phyloP scores from a whole-genome alignment of 2,329 filamentous ascomycete genomes.

The Fonsecaea monophora region DNA sequence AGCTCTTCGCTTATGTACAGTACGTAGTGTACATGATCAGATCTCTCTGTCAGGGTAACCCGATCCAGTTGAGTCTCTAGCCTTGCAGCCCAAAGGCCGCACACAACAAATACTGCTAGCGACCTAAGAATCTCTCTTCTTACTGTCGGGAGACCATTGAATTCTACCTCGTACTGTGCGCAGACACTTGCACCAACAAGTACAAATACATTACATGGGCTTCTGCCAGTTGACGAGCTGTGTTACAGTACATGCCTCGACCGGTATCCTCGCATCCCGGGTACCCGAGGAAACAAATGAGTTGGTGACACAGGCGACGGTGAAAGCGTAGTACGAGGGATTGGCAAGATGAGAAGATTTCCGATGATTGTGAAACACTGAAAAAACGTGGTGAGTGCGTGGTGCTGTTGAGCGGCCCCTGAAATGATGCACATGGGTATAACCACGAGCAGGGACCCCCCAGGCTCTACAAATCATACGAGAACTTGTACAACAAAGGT shows the following conservation, averaged over 20 bases:
- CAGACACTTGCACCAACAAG: too few species aligned
- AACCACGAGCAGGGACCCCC: neutral
- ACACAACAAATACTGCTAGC: too few species aligned
- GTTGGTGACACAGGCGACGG: neutral
- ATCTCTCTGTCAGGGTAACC: neutral
- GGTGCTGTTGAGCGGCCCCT: constrained; percentile 2
- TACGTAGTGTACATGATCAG: too few species aligned
- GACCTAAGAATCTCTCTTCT: too few species aligned
- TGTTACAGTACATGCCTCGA: neutral
- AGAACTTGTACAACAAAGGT: too few species aligned
- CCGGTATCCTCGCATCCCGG: neutral
- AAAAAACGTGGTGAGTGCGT: constrained; percentile 1
- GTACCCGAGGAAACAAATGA: neutral
- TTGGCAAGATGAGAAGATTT: constrained; percentile 3
- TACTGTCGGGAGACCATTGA: too few species aligned
- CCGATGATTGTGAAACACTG: neutral
- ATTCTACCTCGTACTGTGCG: too few species aligned
- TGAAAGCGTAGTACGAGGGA: neutral
- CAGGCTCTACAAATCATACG: neutral
- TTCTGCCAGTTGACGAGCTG: neutral
- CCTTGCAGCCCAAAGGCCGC: neutral
- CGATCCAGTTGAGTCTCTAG: neutral
- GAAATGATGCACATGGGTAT: neutral
- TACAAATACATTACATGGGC: neutral
- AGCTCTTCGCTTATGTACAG: neutral